A percentile compares a stretch with the other conserved stretches of the same genome.
Conservation (phyloP, 331 rosid species). For the Prunus yedoensis region DNA sequence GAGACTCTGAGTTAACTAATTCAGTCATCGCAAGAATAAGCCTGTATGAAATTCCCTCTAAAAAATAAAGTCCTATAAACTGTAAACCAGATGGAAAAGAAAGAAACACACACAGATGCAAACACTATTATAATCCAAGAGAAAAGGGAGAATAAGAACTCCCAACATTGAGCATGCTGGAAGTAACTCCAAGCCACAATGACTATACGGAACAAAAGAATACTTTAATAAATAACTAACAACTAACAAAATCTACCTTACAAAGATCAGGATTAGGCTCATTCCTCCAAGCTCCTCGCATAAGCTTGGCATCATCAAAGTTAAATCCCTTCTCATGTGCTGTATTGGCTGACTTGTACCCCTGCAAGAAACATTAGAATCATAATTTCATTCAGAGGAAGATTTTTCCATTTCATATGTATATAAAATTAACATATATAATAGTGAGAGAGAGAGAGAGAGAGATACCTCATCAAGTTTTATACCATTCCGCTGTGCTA, state of each 20-base stretch:
- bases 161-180: background rate
- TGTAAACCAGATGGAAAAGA: background rate
- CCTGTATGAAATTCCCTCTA: background rate
- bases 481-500: constrained; percentile 74
- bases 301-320: constrained; percentile 78
- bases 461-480: constrained; percentile 49
- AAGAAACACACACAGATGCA: background rate
- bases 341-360: constrained; percentile 41
- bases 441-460: background rate
- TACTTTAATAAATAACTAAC: background rate
- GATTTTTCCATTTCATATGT: background rate
- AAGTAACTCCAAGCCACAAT: background rate
- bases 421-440: background rate
- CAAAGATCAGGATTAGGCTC: constrained; percentile 84
- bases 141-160: background rate
- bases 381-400: constrained; percentile 4
- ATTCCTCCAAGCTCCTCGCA: constrained; percentile 96
- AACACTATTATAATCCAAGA: background rate
- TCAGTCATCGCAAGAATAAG: background rate
- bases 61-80: background rate
- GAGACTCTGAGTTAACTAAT: background rate
- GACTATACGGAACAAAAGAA: constrained; percentile 3
- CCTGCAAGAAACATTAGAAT: constrained; percentile 42
- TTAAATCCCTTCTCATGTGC: constrained; percentile 81
- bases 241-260: constrained; percentile 50